Base-by-base conservation (phyloP, 495 filamentous ascomycete genomes). In the Staphylotrichum longicolle region DNA sequence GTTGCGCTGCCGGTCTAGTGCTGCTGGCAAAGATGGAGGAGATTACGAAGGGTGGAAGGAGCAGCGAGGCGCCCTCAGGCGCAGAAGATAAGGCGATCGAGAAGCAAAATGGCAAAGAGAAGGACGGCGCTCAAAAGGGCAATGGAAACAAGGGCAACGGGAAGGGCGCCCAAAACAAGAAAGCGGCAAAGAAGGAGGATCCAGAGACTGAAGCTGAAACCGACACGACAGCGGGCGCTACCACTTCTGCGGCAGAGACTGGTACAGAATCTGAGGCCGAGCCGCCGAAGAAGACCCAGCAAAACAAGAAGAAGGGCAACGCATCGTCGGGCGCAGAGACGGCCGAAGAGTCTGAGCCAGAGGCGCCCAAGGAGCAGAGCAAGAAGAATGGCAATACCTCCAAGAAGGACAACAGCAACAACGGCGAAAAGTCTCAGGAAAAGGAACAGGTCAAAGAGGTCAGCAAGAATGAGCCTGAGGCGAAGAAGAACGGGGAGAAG, bases 11-110 rank as follows among this genome's bases (percentile, higher is more conserved):
- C 0, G 54, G 60, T 2, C 54, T 50, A 8, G 15, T 51, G 46
- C 44, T 62, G n/a, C 40, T 62, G 11, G 12, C 35, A 2, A 65
- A 64, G 15, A 51, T 58, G 27, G 50, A 62, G 20, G 50, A 63
- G 32, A 37, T 59, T 7, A 34, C 37, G n/a, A 56, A 59, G 32
- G 35, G 20, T 33, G 15, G 59, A 32, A 65, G 56, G 48, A 61
- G 27, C 59, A 51, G 32, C 10, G 58, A 48, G 3, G 33, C 34
- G 6, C 2, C 50, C 9, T 9, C 49, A 6, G 15, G 15, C 11
- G 49, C 5, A 4, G 37, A 53, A 27, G 34, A 47, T 1, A 54
- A 48, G 20, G 2, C 41, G 14, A 32, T 3, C 30, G 10, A 14
- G 3, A 54, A 54, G 49, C 47, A 46, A n/a, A 27, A 47, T 47